Conservation (phyloP, 2,329 filamentous ascomycete genomes). For the Aspergillus transmontanensis region DNA sequence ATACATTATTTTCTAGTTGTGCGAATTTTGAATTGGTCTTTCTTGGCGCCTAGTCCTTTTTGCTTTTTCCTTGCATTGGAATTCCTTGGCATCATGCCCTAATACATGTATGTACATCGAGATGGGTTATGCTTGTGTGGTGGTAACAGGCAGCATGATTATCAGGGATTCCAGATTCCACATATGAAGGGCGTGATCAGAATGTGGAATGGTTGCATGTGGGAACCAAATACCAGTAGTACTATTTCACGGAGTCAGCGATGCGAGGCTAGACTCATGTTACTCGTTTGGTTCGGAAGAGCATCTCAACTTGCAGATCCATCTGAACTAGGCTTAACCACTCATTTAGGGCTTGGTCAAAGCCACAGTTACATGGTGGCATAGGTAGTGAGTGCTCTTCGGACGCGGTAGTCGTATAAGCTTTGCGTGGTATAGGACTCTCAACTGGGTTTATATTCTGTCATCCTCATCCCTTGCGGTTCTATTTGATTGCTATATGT, state of each 20-base stretch:
- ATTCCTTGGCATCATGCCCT: conserved; percentile 3
- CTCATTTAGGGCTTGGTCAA: not conserved
- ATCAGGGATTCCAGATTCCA: not conserved
- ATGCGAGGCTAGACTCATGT: not conserved
- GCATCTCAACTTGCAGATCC: not conserved
- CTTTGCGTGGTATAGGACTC: not conserved
- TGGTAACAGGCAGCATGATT: conserved; percentile 7
- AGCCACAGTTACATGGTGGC: not conserved
- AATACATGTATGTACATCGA: not conserved
- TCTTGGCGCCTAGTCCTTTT: conserved; percentile 3
- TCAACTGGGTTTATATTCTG: not conserved
- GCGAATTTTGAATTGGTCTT: not conserved
- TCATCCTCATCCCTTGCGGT: not conserved
- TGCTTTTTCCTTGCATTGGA: conserved; percentile 3
- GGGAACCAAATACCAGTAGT: not conserved
- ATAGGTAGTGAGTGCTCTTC: not conserved
- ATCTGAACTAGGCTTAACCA: not conserved
- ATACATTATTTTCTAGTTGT: not conserved
- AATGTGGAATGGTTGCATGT: not conserved
- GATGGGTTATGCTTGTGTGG: not conserved
- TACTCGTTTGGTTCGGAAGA: not conserved
- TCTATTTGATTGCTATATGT: not conserved
- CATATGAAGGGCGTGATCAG: not conserved
- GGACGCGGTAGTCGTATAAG: not conserved
- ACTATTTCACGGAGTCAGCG: not conserved